Conservation (phyloP, 2,329 filamentous ascomycete species). For the Cucurbitaria berberidis region DNA sequence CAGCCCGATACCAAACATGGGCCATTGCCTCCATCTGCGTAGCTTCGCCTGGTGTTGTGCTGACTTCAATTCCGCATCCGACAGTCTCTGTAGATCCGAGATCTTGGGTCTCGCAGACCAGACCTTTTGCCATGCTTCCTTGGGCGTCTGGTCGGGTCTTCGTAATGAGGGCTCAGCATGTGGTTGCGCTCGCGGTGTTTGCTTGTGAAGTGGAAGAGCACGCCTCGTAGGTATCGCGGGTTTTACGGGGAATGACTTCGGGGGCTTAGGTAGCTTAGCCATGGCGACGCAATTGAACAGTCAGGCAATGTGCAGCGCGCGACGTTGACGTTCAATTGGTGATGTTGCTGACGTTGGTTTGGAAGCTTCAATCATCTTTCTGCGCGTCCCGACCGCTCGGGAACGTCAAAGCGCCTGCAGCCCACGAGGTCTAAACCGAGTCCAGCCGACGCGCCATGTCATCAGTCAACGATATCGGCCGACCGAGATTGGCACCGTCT, state of each 20-base stretch:
- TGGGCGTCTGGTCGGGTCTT: constrained; percentile 21
- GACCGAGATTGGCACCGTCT: constrained; percentile 11
- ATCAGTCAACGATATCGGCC: constrained; percentile 38
- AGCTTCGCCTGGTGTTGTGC: constrained; percentile 35
- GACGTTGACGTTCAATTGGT: constrained; percentile 24
- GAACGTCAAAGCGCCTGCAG: constrained; percentile 17
- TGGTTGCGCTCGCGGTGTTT: constrained; percentile 18
- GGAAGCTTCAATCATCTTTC: constrained; percentile 20
- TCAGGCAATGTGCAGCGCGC: constrained; percentile 1
- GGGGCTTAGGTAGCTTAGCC: constrained; percentile 43
- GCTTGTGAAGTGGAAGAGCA: constrained; percentile 22
- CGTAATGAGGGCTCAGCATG: constrained; percentile 16
- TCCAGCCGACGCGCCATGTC: constrained; percentile 29
- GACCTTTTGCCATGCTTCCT: constrained; percentile 25
- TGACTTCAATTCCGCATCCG: constrained; percentile 36
- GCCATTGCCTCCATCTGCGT: constrained; percentile 39
- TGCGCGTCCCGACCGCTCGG: constrained; percentile 20
- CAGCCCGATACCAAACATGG: constrained; percentile 40
- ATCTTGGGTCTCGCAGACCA: constrained; percentile 35
- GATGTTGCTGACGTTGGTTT: constrained; percentile 11
- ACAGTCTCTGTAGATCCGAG: constrained; percentile 31
- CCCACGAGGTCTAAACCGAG: constrained; percentile 28
- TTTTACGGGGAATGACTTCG: constrained; percentile 28
- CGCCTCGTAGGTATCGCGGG: constrained; percentile 25
- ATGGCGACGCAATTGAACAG: constrained; percentile 23